These are phyloP conservation scores for Blepharisma stoltei DNA, from an alignment of 73 alveolate genomes.

Conservation along the genomic window DNA sequence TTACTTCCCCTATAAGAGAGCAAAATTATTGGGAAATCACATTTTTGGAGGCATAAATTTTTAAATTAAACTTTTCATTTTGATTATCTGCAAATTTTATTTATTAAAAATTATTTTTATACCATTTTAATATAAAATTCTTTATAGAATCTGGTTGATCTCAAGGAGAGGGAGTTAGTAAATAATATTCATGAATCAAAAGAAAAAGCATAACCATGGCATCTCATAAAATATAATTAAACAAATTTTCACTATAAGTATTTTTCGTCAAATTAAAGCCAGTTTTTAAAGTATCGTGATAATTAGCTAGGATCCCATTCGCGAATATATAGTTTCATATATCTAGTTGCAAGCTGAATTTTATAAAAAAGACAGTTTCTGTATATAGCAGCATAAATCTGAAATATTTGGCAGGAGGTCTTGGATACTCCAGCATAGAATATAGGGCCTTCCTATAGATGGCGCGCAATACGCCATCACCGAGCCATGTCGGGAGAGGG, in stretches of 20 bases:
- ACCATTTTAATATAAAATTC: no score
- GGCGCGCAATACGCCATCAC: no score
- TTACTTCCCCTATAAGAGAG: no score
- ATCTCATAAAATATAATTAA: conserved; percentile 21
- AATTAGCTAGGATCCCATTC: neutral
- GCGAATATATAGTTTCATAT: neutral
- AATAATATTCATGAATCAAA: neutral
- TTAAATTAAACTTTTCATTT: no score
- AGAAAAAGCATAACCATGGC: conserved; percentile 18
- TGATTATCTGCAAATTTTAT: no score
- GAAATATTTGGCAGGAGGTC: conserved; percentile 23
- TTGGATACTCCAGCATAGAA: conserved; percentile 2
- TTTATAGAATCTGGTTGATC: no score
- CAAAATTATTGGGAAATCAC: no score
- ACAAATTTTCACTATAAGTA: neutral
- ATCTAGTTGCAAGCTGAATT: neutral
- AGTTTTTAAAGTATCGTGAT: neutral
- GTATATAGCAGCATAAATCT: conserved; percentile 8
- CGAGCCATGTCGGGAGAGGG: no score
- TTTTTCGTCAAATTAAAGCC: conserved; percentile 16
- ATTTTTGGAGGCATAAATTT: no score
- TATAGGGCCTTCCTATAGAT: no score
- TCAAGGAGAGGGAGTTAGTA: no score
- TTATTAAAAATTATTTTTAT: no score
- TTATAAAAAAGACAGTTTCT: conserved; percentile 3